Percentiles rank a stretch among this genome's conserved stretches.
Evolutionary conservation across 306 rosid genomes (phyloP).

Genomic region (Begonia masoniana): DNA sequence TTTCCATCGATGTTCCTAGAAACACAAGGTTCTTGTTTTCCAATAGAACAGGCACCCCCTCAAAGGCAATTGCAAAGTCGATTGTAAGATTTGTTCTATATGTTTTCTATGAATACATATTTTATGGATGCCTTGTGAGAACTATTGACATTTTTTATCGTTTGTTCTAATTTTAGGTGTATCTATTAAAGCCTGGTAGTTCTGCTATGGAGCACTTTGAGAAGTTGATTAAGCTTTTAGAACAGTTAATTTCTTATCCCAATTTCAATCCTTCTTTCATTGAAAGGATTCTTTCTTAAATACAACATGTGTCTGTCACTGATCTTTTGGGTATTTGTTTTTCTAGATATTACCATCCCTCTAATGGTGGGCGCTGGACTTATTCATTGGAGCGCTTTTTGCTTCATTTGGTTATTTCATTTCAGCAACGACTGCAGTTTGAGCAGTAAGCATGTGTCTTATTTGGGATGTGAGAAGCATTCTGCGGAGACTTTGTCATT

Average conservation of each 20-base stretch:
- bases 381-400: slow-evolving; percentile 73
- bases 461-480: slow-evolving; percentile 2
- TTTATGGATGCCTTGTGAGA: background rate
- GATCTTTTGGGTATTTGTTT: slow-evolving; percentile 9
- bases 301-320: slow-evolving; percentile 8
- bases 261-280: slow-evolving; percentile 14
- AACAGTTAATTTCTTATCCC: slow-evolving; percentile 72
- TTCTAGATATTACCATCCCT: slow-evolving; percentile 92
- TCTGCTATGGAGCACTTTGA: slow-evolving; percentile 58
- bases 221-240: slow-evolving; percentile 92
- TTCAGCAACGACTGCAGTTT: slow-evolving; percentile 76
- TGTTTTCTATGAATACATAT: background rate
- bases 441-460: slow-evolving; percentile 58
- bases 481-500: slow-evolving; percentile 6
- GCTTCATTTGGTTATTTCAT: slow-evolving; percentile 70
- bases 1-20: slow-evolving; percentile 85
- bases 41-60: slow-evolving; percentile 69
- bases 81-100: slow-evolving; percentile 42
- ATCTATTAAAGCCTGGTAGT: slow-evolving; percentile 74
- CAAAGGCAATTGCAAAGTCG: slow-evolving; percentile 87
- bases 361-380: slow-evolving; percentile 99
- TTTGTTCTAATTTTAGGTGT: slow-evolving; percentile 50
- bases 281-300: slow-evolving; percentile 5
- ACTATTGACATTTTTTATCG: background rate
- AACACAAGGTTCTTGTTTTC: slow-evolving; percentile 92